phyloP scores from a whole-genome alignment of 352 stramenopile species.

The Discostella stelligera region DNA sequence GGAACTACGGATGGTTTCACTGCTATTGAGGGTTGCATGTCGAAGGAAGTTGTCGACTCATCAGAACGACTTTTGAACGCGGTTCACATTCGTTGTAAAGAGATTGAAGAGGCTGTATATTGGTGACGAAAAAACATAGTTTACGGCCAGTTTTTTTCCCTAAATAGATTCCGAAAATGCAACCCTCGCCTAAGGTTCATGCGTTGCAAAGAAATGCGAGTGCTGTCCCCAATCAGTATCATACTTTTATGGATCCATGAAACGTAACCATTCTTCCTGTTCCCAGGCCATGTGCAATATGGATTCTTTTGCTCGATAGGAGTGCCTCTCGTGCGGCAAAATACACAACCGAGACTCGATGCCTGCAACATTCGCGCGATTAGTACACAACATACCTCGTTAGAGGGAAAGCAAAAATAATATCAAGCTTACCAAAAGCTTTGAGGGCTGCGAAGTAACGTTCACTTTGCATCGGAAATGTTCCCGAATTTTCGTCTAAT shows the following conservation, averaged over 20 bases:
- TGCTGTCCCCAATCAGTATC: too few relatives aligned
- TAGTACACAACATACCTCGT: background rate
- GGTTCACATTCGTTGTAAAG: conserved; percentile 18
- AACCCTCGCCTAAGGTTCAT: too few relatives aligned
- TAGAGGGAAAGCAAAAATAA: background rate
- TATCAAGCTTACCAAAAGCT: conserved; percentile 38
- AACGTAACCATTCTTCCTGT: conserved; percentile 44
- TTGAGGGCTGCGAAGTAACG: conserved; percentile 53
- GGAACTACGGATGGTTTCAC: background rate
- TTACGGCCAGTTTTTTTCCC: too few relatives aligned
- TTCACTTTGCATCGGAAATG: conserved; percentile 47
- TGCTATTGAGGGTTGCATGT: conserved; percentile 25
- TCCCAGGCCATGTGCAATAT: conserved; percentile 60
- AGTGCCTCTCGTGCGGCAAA: conserved; percentile 50
- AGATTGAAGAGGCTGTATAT: conserved; percentile 15
- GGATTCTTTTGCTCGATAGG: conserved; percentile 49
- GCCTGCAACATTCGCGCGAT: background rate
- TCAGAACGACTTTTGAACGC: conserved; percentile 18
- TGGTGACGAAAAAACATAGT: too few relatives aligned
- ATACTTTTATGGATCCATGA: too few relatives aligned
- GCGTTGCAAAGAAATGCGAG: too few relatives aligned
- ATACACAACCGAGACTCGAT: conserved; percentile 53
- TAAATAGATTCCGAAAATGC: too few relatives aligned
- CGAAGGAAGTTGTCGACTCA: conserved; percentile 25
- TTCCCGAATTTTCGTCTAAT: conserved; percentile 49